Evolutionary conservation across 2,329 filamentous ascomycete species (phyloP).

Genomic region (Trichoderma simmonsii): DNA sequence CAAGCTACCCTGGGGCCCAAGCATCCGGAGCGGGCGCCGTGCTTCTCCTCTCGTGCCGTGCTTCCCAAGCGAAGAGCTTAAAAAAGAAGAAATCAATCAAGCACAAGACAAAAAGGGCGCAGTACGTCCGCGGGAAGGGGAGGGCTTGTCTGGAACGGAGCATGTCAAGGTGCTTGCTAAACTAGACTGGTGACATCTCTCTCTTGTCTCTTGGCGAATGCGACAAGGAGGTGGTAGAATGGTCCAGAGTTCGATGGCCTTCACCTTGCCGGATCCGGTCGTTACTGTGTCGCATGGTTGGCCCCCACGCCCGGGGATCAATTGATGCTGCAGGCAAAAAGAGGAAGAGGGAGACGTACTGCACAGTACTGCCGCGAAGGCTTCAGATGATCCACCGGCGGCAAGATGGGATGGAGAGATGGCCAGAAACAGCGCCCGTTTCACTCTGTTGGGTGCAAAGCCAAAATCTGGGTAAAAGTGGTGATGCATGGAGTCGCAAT

Average conservation of each 20-base stretch:
- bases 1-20: neutral
- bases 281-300: constrained; percentile 13
- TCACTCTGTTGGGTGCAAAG: neutral
- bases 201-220: neutral
- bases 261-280: constrained; percentile 10
- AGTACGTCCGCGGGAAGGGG: neutral
- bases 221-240: constrained; percentile 1
- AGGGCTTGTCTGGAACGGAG: neutral
- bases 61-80: constrained; percentile 7
- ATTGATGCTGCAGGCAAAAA: neutral
- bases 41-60: neutral
- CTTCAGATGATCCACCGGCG: neutral
- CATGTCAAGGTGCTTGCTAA: neutral
- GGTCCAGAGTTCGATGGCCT: neutral
- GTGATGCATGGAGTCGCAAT: neutral
- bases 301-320: constrained; percentile 16
- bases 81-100: neutral
- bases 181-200: constrained; percentile 13
- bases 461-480: neutral
- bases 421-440: constrained; percentile 6
- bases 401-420: constrained; percentile 7
- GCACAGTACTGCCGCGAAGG: neutral
- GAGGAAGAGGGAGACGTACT: neutral
- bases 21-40: neutral
- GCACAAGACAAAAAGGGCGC: neutral